Evolutionary conservation across 2,329 filamentous ascomycete genomes (phyloP), one percentile per base, ranked within the genome.

Genomic region (Hypoxylon sp.): DNA sequence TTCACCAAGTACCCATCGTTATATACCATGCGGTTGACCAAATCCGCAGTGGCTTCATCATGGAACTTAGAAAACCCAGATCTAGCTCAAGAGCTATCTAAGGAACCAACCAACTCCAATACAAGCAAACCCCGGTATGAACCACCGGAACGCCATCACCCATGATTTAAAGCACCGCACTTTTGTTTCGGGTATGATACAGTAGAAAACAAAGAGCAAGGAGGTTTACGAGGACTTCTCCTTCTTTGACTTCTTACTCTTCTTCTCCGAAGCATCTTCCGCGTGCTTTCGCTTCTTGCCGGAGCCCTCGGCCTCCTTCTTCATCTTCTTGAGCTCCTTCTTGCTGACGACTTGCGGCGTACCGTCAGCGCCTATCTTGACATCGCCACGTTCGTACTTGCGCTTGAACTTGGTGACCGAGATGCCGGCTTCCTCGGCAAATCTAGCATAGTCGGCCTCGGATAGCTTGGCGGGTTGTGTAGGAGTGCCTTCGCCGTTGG

Each of bases 341-440:
- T 91, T 91, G 79, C 86, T 90, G 68, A 87, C 75, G 3, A 90
- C 80, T 66, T 84, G 81, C 35, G 89, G 86, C 48, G 82, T 87
- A 55, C 89, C 89, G 60, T 89, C 84, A 10, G 78, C 77, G 66
- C 81, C 82, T 63, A 92, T 78, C 71, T 85, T 80, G 63, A 92
- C 88, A 70, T 92, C 88, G 31, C 90, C 90, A 61, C 88, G 83
- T 76, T 90, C 89, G 65, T 86, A 86, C 81, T 92, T 92, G 73
- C 88, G 83, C 80, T 89, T 87, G 78, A 92, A 92, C 77, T 91
- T 89, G 78, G 85, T 86, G 50, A 90, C 83, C 6, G 87, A 89
- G 57, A 92, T 79, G 60, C 88, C 89, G 7, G 88, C 85, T 65
- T 83, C 81, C 58, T 83, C 84, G 35, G 90, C 90, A 41, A 88